phyloP scores from a whole-genome alignment of 1,284 basidiomycete genomes.

The Sporisorium scitamineum region DNA sequence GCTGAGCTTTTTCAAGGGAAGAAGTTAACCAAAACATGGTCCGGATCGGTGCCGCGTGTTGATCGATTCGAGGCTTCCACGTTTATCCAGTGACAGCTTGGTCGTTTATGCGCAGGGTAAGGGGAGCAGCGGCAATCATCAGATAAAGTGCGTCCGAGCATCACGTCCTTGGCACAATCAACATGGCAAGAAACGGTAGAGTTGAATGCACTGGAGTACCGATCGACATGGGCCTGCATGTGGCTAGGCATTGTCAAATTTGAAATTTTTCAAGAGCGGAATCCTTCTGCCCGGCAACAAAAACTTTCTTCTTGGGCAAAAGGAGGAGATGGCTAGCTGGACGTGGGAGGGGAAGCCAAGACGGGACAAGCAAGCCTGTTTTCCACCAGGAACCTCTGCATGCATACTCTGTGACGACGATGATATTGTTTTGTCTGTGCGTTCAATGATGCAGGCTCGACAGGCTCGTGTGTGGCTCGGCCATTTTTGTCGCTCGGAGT shows the following conservation, averaged over 20 bases:
- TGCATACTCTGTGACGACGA: not conserved
- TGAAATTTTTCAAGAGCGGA: conserved; percentile 2
- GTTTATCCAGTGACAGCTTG: not conserved
- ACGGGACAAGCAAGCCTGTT: not conserved
- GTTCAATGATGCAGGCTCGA: not conserved
- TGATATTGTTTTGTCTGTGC: not conserved
- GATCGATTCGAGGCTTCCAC: not conserved
- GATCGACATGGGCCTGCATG: conserved; percentile 7
- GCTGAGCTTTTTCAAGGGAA: not conserved
- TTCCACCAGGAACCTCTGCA: not conserved
- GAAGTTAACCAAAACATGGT: not conserved
- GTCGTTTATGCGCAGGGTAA: not conserved
- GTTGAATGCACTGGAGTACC: conserved; percentile 4
- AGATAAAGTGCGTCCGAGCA: conserved; percentile 1
- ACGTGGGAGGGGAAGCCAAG: not conserved
- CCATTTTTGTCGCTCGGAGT: not conserved
- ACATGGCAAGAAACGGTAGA: not conserved
- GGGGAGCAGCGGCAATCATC: not conserved
- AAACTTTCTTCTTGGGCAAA: not conserved
- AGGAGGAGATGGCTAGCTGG: too few species aligned
- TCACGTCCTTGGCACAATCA: not conserved
- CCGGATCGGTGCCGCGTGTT: not conserved
- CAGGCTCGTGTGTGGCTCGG: conserved; percentile 3
- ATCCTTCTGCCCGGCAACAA: not conserved
- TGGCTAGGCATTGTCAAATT: not conserved